Conservation (phyloP, 805 yeast species). For the Cyberlindnera lachancei region DNA sequence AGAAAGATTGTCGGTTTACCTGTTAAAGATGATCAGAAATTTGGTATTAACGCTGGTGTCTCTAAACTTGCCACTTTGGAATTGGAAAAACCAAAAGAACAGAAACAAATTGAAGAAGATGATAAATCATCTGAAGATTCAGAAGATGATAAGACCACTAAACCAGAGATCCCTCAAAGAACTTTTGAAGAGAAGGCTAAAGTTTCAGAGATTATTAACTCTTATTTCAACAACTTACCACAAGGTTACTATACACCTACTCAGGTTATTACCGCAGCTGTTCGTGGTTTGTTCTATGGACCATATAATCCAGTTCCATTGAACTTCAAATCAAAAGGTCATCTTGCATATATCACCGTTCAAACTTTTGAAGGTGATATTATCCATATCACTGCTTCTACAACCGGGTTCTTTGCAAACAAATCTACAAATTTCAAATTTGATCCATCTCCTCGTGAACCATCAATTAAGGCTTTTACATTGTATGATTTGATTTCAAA, state of each 20-base stretch:
- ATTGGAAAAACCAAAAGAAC: slow-evolving; percentile 24
- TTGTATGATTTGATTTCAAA: slow-evolving; percentile 52
- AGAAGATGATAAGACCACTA: slow-evolving; percentile 3
- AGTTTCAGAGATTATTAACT: slow-evolving; percentile 13
- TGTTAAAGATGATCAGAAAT: slow-evolving; percentile 32
- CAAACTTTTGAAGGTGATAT: slow-evolving; percentile 79
- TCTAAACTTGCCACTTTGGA: slow-evolving; percentile 38
- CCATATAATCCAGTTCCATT: slow-evolving; percentile 85
- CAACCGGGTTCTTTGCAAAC: slow-evolving; percentile 74
- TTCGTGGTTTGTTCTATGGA: slow-evolving; percentile 60
- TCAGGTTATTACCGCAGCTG: slow-evolving; percentile 26
- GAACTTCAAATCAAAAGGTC: slow-evolving; percentile 59
- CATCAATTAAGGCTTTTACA: slow-evolving; percentile 27
- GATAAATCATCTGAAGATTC: slow-evolving; percentile 1
- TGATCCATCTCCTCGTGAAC: slow-evolving; percentile 49
- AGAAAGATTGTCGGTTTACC: slow-evolving; percentile 57
- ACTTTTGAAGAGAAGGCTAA: slow-evolving; percentile 18
- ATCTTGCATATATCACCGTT: slow-evolving; percentile 65
- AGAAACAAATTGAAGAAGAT: slow-evolving; percentile 10
- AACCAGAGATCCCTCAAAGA: slow-evolving; percentile 16
- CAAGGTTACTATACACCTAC: slow-evolving; percentile 15
- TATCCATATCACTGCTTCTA: slow-evolving; percentile 69
- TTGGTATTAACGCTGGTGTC: slow-evolving; percentile 38
- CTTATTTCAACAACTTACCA: slow-evolving; percentile 16
- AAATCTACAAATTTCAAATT: slow-evolving; percentile 59